These are phyloP conservation scores for Neoconidiobolus thromboides DNA, from an alignment of 371 early-diverging fungal genomes.

Conservation along the genomic window DNA sequence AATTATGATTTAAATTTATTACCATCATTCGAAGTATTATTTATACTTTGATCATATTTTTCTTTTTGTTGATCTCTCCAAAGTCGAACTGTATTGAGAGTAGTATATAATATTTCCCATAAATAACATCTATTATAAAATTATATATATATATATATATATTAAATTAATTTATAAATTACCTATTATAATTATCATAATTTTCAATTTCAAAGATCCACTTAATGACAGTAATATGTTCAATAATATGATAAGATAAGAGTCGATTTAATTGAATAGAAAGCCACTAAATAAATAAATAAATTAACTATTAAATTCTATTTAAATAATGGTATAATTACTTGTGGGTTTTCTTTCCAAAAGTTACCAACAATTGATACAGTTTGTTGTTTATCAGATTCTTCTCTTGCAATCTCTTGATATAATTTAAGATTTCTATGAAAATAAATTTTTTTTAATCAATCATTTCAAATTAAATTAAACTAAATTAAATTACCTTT, in stretches of 20 bases:
- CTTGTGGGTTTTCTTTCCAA: slow-evolving; percentile 66
- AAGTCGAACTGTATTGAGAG: background rate
- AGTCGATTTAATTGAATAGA: slow-evolving; percentile 79
- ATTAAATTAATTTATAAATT: background rate
- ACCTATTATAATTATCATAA: background rate
- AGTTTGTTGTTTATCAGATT: slow-evolving; percentile 40
- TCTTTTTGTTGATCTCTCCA: background rate
- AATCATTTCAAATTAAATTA: background rate
- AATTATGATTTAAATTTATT: too few species aligned
- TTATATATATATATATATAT: background rate
- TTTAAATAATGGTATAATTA: slow-evolving; percentile 8
- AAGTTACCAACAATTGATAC: slow-evolving; percentile 56
- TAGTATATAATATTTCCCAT: slow-evolving; percentile 2
- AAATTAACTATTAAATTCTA: background rate
- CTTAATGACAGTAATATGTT: slow-evolving; percentile 52
- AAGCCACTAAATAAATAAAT: slow-evolving; percentile 28
- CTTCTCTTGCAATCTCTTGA: slow-evolving; percentile 21
- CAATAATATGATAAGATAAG: slow-evolving; percentile 78
- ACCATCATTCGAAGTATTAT: too few species aligned
- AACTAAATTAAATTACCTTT: slow-evolving; percentile 25
- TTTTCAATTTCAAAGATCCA: slow-evolving; percentile 43
- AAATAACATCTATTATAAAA: background rate
- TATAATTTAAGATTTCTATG: slow-evolving; percentile 35
- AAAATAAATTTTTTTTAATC: background rate
- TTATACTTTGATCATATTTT: background rate